phyloP scores from a whole-genome alignment of 2,329 filamentous ascomycete species.

The Microdochium nivale region DNA sequence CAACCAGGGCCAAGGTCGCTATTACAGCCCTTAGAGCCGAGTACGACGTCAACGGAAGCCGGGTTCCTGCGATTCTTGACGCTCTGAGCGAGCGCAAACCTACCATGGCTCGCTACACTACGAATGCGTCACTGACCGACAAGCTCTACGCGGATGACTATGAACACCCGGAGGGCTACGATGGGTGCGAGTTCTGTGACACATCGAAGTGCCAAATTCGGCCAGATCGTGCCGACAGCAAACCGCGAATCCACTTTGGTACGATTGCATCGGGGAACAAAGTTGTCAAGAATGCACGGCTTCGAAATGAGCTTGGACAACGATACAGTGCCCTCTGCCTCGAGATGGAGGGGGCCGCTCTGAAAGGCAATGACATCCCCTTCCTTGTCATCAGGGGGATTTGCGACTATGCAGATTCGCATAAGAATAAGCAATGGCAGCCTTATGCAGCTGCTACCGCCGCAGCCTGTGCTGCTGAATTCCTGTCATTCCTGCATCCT shows the following conservation, averaged over 20 bases:
- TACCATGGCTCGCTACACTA: neutral
- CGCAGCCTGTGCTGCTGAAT: neutral
- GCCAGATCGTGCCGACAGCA: neutral
- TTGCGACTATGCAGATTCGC: constrained; percentile 1
- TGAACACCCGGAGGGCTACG: neutral
- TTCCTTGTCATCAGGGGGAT: constrained; percentile 7
- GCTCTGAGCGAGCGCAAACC: neutral
- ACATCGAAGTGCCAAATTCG: too few relatives aligned
- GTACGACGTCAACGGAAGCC: neutral
- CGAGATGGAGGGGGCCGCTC: constrained; percentile 6
- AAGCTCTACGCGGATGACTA: neutral
- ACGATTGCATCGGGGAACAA: constrained; percentile 8
- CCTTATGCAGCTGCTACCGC: neutral
- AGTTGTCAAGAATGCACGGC: constrained; percentile 6
- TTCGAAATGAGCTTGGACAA: constrained; percentile 4
- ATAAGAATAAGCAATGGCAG: constrained; percentile 1
- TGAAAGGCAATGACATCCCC: constrained; percentile 8
- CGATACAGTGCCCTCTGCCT: constrained; percentile 6
- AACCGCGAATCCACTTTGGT: constrained; percentile 7
- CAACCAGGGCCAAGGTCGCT: neutral
- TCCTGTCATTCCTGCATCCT: neutral
- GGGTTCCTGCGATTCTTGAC: neutral
- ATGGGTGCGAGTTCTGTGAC: neutral
- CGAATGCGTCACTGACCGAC: neutral
- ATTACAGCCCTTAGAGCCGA: neutral